Evolutionary conservation across 768 basidiomycete species (phyloP), one percentile per base, ranked within the genome.

Genomic region (Trametes cingulata): DNA sequence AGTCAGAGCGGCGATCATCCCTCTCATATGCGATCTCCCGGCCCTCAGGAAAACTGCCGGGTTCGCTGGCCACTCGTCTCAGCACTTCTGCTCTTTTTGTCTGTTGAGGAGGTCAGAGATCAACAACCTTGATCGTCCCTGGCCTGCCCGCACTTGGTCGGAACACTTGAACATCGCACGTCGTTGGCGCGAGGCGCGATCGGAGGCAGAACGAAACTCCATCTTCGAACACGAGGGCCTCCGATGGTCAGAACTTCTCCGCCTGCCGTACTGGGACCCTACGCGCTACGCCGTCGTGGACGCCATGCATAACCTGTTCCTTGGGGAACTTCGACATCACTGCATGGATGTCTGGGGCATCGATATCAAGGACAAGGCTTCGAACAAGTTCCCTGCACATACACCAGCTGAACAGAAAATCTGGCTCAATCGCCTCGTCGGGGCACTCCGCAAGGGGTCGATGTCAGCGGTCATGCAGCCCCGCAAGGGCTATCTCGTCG

Each of bases 71-170:
- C 25, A 59, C 14, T 14, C 40, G 1, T 67, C 68, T 7, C 49
- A 73, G n/a, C 64, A 68, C 6, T 76, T 68, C 52, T 78, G 76
- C 52, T 63, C 68, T 3, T 58, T 72, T 1, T 77, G 77, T 4
- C 63, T 22, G 7, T 22, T 42, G 3, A 9, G 9, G 15, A 25
- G 22, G 17, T 4, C 1, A n/a, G 36, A 55, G 3, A 55, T 42
- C 48, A 24, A 25, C 14, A 20, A 52, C 15, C 10, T 48, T 13
- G 36, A 40, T 29, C 46, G 35, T 7, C 14, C 14, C 0, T 56
- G 53, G 53, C n/a, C 19, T 1, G 4, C 13, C 0, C 60, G 60
- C 14, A 43, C 61, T 13, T 40, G 60, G 53, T 13, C 8, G 6
- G 35, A 39, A 6, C 25, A 36, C 9, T 1, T 46, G 20, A 9